Percentiles rank a stretch among this genome's conserved stretches.
These are phyloP conservation scores for Hyaloscypha variabilis DNA, from an alignment of 495 filamentous ascomycete genomes.

Conservation along the genomic window DNA sequence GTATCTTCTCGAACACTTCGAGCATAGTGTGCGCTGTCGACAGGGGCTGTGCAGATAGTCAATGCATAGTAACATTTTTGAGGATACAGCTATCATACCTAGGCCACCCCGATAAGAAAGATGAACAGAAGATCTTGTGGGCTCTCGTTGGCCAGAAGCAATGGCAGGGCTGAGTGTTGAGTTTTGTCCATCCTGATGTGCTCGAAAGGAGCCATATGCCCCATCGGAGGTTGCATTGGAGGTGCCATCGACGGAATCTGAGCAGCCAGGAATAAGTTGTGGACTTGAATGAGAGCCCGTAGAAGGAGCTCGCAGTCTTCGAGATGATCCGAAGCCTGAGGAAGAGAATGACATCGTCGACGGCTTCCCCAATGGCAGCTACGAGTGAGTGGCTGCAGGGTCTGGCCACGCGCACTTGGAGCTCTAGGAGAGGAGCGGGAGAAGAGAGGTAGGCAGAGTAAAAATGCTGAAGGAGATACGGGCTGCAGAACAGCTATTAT, in stretches of 20 bases:
- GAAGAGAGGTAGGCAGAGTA: not conserved
- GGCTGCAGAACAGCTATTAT: not conserved
- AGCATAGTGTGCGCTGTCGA: conserved; percentile 73
- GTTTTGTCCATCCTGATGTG: not conserved
- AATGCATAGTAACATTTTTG: conserved; percentile 16
- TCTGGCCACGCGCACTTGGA: not conserved
- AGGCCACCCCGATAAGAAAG: conserved; percentile 65
- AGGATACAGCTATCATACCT: conserved; percentile 48
- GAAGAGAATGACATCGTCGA: conserved; percentile 27
- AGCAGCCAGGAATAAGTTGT: conserved; percentile 22
- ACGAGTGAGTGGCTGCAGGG: not conserved
- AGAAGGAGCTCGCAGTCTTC: conserved; percentile 21
- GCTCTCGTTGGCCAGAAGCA: conserved; percentile 60
- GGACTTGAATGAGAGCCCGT: conserved; percentile 26
- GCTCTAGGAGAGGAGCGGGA: not conserved
- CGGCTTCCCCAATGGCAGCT: not conserved
- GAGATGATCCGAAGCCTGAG: conserved; percentile 10
- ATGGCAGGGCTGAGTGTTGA: conserved; percentile 6
- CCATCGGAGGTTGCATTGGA: conserved; percentile 15
- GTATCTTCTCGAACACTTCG: conserved; percentile 86
- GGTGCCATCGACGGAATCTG: conserved; percentile 20
- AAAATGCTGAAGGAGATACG: not conserved
- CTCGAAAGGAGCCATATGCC: conserved; percentile 28
- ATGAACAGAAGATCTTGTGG: conserved; percentile 78
- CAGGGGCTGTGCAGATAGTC: conserved; percentile 37